phyloP scores from a whole-genome alignment of 2,329 filamentous ascomycete species.

The Colletotrichum sp. region DNA sequence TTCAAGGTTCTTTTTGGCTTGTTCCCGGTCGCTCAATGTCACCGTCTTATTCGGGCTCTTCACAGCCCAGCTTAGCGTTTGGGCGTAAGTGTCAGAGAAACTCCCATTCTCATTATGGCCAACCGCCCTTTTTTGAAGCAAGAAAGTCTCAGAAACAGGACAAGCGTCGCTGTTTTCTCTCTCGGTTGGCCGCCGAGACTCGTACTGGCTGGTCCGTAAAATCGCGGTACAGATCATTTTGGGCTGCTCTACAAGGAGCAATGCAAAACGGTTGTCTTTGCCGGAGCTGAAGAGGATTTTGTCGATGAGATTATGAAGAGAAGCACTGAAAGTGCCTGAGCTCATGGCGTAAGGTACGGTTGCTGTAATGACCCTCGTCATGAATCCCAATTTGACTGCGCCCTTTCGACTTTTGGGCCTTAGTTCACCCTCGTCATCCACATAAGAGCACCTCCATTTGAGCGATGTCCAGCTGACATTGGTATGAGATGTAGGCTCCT shows the following conservation, averaged over 20 bases:
- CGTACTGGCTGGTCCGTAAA: not conserved
- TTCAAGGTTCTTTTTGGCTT: not conserved
- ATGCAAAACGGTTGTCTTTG: not conserved
- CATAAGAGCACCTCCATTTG: not conserved
- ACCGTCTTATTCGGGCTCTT: not conserved
- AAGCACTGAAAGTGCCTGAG: not conserved
- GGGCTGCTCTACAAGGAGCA: not conserved
- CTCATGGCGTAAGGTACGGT: not conserved
- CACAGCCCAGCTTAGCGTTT: not conserved
- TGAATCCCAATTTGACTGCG: not conserved
- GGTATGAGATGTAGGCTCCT: accelerated
- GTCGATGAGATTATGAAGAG: not conserved
- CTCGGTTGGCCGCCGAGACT: not conserved
- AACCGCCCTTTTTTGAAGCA: not conserved
- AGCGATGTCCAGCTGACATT: not conserved
- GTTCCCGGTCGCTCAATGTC: not conserved
- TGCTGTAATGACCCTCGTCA: not conserved
- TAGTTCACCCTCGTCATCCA: not conserved
- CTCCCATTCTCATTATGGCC: not conserved
- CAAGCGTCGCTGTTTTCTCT: not conserved
- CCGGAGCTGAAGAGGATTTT: not conserved
- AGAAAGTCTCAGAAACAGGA: not conserved
- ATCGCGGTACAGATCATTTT: not conserved
- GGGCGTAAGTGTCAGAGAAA: not conserved
- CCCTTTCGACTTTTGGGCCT: not conserved